phyloP scores from a whole-genome alignment of 2,329 filamentous ascomycete species.

The Fusarium odoratissimum region DNA sequence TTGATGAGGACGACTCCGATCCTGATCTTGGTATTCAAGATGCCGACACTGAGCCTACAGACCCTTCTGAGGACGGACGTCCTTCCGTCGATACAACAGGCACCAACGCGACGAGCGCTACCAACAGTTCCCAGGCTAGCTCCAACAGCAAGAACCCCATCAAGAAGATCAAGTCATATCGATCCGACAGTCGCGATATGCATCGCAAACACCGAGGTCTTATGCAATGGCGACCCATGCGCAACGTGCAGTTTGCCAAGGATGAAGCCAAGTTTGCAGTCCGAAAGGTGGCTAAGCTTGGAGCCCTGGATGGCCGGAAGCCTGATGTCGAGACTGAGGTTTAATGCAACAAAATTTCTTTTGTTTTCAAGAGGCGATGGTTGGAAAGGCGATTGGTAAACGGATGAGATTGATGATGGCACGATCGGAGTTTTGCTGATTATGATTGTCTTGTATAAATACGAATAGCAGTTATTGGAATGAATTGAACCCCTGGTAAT shows the following conservation, averaged over 20 bases:
- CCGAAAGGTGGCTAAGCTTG: conserved; percentile 78
- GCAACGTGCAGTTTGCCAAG: conserved; percentile 88
- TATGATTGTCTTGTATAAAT: conserved; percentile 26
- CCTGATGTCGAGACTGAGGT: conserved; percentile 89
- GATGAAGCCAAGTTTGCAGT: conserved; percentile 85
- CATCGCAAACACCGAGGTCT: conserved; percentile 88
- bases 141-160: conserved; percentile 63
- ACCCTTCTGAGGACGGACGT: conserved; percentile 46
- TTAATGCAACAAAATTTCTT: conserved; percentile 43
- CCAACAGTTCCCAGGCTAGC: conserved; percentile 48
- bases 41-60: conserved; percentile 52
- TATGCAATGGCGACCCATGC: conserved; percentile 95
- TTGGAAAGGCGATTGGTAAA: background rate
- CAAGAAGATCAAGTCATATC: conserved; percentile 71
- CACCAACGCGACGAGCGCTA: conserved; percentile 48
- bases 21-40: conserved; percentile 72
- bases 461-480: conserved; percentile 15
- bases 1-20: conserved; percentile 54
- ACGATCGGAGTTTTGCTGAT: conserved; percentile 27
- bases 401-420: conserved; percentile 31
- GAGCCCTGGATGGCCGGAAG: conserved; percentile 82
- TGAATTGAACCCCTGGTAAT: background rate
- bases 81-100: conserved; percentile 54
- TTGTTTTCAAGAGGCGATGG: background rate
- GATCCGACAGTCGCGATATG: conserved; percentile 76